These are phyloP conservation scores for Euphorbia peplus DNA, from an alignment of 345 rosid species.

Conservation along the genomic window DNA sequence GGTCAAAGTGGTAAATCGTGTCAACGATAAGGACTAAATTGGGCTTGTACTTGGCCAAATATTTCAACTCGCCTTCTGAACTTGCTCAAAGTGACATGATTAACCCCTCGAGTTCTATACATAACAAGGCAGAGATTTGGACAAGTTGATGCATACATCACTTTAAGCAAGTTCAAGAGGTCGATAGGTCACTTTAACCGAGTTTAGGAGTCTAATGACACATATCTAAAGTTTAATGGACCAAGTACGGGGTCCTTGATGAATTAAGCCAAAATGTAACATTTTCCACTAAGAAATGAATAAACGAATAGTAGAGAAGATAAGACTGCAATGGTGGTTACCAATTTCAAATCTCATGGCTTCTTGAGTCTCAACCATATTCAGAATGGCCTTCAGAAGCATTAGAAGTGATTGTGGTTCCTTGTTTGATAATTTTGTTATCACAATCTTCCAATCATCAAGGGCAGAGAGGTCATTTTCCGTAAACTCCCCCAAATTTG, in stretches of 20 bases:
- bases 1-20: neutral
- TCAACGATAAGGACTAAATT: neutral
- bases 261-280: no score
- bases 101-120: no score
- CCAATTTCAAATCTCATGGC: slow-evolving; percentile 45
- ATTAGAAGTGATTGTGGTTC: slow-evolving; percentile 70
- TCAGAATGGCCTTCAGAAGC: slow-evolving; percentile 61
- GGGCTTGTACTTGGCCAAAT: no score
- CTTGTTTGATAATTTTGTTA: slow-evolving; percentile 52
- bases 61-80: no score
- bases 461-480: slow-evolving; percentile 30
- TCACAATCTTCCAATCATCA: slow-evolving; percentile 67
- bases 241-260: no score
- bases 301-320: slow-evolving; percentile 3
- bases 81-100: no score
- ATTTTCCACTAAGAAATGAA: neutral
- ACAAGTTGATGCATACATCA: no score
- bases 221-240: no score
- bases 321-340: slow-evolving; percentile 20
- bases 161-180: no score
- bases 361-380: slow-evolving; percentile 48
- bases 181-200: no score
- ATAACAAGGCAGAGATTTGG: no score
- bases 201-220: no score
- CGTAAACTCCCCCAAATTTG: slow-evolving; percentile 35